Conservation (phyloP, 805 yeast species). For the Candida insectorum region DNA sequence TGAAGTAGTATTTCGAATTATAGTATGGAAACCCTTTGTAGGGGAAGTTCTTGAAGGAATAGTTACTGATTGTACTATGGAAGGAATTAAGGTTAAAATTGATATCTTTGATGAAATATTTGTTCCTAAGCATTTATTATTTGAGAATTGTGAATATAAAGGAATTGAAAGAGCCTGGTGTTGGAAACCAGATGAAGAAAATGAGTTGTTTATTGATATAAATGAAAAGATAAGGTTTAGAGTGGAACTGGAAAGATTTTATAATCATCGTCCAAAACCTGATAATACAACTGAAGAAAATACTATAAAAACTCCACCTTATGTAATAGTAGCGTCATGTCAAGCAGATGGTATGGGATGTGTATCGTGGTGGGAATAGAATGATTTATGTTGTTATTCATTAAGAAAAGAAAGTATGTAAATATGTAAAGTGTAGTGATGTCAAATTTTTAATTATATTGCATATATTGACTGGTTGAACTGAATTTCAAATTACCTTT, state of each 20-base stretch:
- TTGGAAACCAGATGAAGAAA: slow-evolving; percentile 78
- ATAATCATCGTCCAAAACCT: slow-evolving; percentile 75
- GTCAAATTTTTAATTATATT: slow-evolving; percentile 62
- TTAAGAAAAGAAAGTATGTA: background rate
- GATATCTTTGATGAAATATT: slow-evolving; percentile 91
- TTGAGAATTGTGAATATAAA: slow-evolving; percentile 68
- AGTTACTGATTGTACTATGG: slow-evolving; percentile 83
- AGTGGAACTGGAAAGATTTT: slow-evolving; percentile 84
- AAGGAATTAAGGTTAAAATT: slow-evolving; percentile 81
- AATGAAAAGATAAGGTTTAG: slow-evolving; percentile 91
- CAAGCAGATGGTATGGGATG: slow-evolving; percentile 97
- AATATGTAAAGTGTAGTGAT: background rate
- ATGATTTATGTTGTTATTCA: slow-evolving; percentile 3
- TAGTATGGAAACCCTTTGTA: slow-evolving; percentile 89
- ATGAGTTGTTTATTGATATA: slow-evolving; percentile 77
- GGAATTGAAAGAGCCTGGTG: slow-evolving; percentile 92
- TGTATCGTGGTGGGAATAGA: slow-evolving; percentile 90
- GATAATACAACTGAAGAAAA: slow-evolving; percentile 44
- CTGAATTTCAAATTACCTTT: slow-evolving; percentile 98
- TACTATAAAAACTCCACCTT: slow-evolving; percentile 62
- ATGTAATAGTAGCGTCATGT: slow-evolving; percentile 83
- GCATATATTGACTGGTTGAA: slow-evolving; percentile 97
- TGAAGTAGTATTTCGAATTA: slow-evolving; percentile 67
- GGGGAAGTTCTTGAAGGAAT: slow-evolving; percentile 93
- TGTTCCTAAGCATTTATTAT: slow-evolving; percentile 77